Conservation (phyloP, 2,329 filamentous ascomycete species). For the Dothiorella sarmentorum region DNA sequence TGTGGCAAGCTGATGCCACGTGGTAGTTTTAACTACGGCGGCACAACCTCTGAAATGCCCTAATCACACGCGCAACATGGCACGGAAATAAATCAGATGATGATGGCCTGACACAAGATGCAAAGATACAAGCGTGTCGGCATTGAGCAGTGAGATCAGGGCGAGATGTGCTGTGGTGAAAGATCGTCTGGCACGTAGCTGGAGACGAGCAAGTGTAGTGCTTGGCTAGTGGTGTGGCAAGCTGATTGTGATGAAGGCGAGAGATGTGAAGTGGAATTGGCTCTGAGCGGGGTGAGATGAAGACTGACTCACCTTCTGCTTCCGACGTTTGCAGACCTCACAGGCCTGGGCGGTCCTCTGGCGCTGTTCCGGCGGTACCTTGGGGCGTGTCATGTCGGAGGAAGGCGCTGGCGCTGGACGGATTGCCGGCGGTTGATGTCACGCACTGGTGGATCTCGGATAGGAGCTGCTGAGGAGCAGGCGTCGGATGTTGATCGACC, state of each 20-base stretch:
- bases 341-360: slow-evolving; percentile 63
- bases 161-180: background rate
- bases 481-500: slow-evolving; percentile 6
- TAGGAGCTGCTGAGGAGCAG: slow-evolving; percentile 2
- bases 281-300: background rate
- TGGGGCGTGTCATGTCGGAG: slow-evolving; percentile 50
- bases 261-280: background rate
- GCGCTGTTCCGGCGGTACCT: slow-evolving; percentile 57
- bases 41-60: background rate
- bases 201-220: too few species aligned
- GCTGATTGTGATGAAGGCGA: background rate
- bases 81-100: background rate
- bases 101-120: background rate
- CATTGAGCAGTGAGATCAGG: background rate
- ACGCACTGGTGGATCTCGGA: slow-evolving; percentile 13
- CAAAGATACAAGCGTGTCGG: background rate
- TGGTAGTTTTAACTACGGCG: background rate
- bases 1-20: background rate
- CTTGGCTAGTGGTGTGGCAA: slow-evolving; percentile 3
- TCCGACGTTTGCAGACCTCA: slow-evolving; percentile 62
- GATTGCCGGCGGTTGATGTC: slow-evolving; percentile 11
- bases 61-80: background rate
- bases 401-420: slow-evolving; percentile 1
- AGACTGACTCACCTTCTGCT: slow-evolving; percentile 56
- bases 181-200: too few species aligned